phyloP scores from a whole-genome alignment of 768 basidiomycete genomes.

The Leccinum imitatum region DNA sequence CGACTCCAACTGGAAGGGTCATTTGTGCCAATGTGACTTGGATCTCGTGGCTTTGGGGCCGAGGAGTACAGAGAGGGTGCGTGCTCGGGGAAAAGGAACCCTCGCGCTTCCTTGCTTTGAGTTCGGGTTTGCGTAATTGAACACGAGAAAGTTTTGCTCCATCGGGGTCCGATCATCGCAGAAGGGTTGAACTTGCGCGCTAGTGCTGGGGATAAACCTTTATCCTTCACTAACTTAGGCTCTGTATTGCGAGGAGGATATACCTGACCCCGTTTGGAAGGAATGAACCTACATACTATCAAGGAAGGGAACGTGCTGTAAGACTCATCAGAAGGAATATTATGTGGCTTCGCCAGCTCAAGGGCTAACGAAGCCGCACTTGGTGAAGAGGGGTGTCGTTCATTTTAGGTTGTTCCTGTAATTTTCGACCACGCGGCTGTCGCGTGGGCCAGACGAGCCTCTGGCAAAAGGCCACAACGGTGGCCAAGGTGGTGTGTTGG shows the following conservation, averaged over 20 bases:
- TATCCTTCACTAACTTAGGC: background rate
- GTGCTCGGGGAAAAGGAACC: background rate
- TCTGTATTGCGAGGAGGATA: background rate
- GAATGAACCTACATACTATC: background rate
- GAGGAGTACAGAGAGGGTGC: background rate
- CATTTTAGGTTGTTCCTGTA: background rate
- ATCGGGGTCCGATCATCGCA: constrained; percentile 15
- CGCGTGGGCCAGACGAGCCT: constrained; percentile 6
- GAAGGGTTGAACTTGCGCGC: background rate
- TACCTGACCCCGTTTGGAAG: background rate
- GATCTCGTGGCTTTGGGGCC: background rate
- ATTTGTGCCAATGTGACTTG: background rate
- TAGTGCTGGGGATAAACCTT: background rate
- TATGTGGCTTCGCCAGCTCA: background rate
- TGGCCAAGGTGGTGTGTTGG: too few species aligned
- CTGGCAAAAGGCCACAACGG: background rate
- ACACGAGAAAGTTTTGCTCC: constrained; percentile 5
- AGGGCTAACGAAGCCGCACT: background rate
- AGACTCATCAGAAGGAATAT: background rate
- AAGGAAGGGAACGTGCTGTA: background rate
- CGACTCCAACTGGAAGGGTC: constrained; percentile 6
- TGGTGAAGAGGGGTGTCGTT: background rate
- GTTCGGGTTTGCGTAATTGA: background rate
- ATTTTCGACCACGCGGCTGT: constrained; percentile 8
- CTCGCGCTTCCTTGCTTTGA: constrained; percentile 1